Conservation (phyloP, 495 filamentous ascomycete species). For the Hyphodiscus hymeniophilus region DNA sequence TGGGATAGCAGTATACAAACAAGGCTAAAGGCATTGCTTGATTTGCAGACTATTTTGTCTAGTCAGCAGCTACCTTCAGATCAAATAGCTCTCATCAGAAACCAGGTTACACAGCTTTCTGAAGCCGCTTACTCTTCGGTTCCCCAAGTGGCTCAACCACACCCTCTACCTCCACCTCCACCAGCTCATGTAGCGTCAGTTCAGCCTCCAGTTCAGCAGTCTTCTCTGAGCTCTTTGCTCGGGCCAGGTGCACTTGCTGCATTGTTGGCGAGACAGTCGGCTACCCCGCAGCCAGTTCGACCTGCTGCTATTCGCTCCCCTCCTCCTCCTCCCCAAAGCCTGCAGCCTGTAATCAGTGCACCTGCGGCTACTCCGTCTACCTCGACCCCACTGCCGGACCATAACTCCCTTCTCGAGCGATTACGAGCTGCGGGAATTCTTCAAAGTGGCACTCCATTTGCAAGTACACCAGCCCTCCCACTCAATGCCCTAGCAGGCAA, state of each 20-base stretch:
- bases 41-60: conserved; percentile 74
- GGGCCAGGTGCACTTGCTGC: conserved; percentile 45
- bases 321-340: conserved; percentile 23
- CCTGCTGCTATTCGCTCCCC: conserved; percentile 30
- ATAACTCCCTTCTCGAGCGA: conserved; percentile 38
- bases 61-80: conserved; percentile 70
- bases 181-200: conserved; percentile 14
- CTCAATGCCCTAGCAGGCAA: neutral
- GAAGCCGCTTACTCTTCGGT: conserved; percentile 20
- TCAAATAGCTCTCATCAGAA: conserved; percentile 69
- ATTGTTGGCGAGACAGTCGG: conserved; percentile 35
- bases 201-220: conserved; percentile 27
- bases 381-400: conserved; percentile 22
- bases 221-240: conserved; percentile 40
- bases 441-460: conserved; percentile 20
- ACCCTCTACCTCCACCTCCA: conserved; percentile 21
- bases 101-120: conserved; percentile 65
- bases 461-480: conserved; percentile 16
- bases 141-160: conserved; percentile 10
- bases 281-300: conserved; percentile 36
- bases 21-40: conserved; percentile 76
- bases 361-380: conserved; percentile 24
- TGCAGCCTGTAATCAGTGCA: conserved; percentile 25
- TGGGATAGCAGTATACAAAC: conserved; percentile 65
- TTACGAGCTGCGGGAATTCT: conserved; percentile 42